A percentile compares a stretch with the other conserved stretches of the same genome.
phyloP scores from a whole-genome alignment of 345 rosid species.

The Brassica nigra region DNA sequence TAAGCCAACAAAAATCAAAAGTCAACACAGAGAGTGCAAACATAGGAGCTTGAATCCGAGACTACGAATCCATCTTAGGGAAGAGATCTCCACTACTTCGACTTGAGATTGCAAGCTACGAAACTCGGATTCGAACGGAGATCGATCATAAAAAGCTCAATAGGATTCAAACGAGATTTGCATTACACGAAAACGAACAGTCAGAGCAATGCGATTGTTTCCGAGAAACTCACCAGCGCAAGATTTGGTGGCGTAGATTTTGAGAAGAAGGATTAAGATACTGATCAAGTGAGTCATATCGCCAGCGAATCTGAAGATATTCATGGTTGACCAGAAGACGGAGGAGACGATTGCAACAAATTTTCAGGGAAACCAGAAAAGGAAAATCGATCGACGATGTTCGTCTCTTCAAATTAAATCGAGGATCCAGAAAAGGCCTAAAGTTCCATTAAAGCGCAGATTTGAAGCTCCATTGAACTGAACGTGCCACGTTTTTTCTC shows the following conservation, averaged over 20 bases:
- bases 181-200: constrained; percentile 14
- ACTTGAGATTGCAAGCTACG: constrained; percentile 3
- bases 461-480: background rate
- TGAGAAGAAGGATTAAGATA: constrained; percentile 87
- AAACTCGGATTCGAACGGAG: background rate
- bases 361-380: constrained; percentile 12
- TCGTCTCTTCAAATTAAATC: constrained; percentile 33
- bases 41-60: background rate
- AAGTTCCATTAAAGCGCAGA: background rate
- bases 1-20: constrained; percentile 31
- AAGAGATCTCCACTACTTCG: constrained; percentile 4
- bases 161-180: background rate
- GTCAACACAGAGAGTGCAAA: background rate
- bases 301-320: constrained; percentile 90
- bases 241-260: constrained; percentile 94
- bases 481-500: constrained; percentile 1
- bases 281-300: constrained; percentile 95
- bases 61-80: background rate
- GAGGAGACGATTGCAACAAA: constrained; percentile 4
- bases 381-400: constrained; percentile 2
- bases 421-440: background rate
- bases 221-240: constrained; percentile 65
- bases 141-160: background rate
- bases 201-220: constrained; percentile 35
- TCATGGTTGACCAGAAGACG: constrained; percentile 54